A percentile compares a stretch with the other conserved stretches of the same genome.
Evolutionary conservation across 73 alveolate genomes (phyloP).

Genomic region (Tetrahymena malaccensis): DNA sequence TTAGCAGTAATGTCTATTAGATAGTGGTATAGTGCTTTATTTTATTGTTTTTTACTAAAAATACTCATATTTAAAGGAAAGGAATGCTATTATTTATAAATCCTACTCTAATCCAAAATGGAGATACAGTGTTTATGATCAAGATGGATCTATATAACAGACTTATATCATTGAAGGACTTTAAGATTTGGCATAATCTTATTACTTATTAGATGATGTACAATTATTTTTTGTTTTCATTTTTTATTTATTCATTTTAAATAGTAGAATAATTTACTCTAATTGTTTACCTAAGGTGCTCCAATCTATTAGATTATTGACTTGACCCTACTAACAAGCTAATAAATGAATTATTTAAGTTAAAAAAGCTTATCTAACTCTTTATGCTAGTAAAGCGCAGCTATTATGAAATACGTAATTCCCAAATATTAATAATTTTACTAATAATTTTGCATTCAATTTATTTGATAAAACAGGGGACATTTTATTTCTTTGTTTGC

Average conservation of each 20-base stretch:
- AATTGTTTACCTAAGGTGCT: too few relatives aligned
- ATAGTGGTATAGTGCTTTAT: not conserved
- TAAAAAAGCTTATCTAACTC: not conserved
- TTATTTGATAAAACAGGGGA: not conserved
- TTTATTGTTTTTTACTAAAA: too few relatives aligned
- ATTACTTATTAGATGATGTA: not conserved
- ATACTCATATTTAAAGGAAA: not conserved
- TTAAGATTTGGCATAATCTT: not conserved
- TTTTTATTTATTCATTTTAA: too few relatives aligned
- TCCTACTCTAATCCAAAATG: not conserved
- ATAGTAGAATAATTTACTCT: not conserved
- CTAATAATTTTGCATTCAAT: too few relatives aligned
- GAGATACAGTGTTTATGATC: not conserved
- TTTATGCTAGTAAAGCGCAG: not conserved
- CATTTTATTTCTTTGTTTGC: not conserved
- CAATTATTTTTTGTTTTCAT: too few relatives aligned
- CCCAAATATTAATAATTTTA: not conserved
- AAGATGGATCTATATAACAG: not conserved
- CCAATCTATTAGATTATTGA: not conserved
- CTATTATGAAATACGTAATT: not conserved
- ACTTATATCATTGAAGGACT: not conserved
- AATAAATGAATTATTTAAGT: not conserved
- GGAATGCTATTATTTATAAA: not conserved
- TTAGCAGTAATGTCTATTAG: not conserved
- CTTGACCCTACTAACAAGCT: not conserved